Conservation (phyloP, 73 alveolate genomes). For the Paramecium biaurelia region DNA sequence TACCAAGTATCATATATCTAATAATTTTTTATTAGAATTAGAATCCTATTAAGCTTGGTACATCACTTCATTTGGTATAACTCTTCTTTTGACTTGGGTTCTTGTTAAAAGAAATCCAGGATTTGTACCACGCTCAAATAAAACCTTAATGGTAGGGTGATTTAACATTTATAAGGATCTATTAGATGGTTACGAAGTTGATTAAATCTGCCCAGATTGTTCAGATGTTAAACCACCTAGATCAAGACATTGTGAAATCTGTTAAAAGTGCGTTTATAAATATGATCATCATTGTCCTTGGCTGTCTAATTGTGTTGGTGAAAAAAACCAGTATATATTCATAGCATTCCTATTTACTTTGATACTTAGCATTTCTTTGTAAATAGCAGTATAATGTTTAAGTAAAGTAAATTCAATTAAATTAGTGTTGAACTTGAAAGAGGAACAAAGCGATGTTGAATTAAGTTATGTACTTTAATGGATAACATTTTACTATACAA, state of each 20-base stretch:
- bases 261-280: conserved; percentile 46
- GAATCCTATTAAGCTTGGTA: neutral
- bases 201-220: conserved; percentile 37
- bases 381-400: neutral
- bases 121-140: neutral
- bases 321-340: conserved; percentile 16
- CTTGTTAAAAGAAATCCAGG: conserved; percentile 1
- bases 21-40: neutral
- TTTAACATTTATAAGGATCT: neutral
- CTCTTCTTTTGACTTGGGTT: neutral
- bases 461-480: neutral
- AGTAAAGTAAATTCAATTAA: neutral
- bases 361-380: neutral
- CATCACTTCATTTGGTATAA: neutral
- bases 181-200: neutral
- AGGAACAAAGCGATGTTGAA: neutral
- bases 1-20: neutral
- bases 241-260: conserved; percentile 56
- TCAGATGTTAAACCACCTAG: neutral
- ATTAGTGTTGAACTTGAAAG: neutral
- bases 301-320: conserved; percentile 58
- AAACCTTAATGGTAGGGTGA: conserved; percentile 18
- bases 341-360: neutral
- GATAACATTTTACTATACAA: conserved; percentile 19
- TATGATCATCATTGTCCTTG: conserved; percentile 68